Conservation (phyloP, 2,329 filamentous ascomycete species). For the Anthostomella pinea region DNA sequence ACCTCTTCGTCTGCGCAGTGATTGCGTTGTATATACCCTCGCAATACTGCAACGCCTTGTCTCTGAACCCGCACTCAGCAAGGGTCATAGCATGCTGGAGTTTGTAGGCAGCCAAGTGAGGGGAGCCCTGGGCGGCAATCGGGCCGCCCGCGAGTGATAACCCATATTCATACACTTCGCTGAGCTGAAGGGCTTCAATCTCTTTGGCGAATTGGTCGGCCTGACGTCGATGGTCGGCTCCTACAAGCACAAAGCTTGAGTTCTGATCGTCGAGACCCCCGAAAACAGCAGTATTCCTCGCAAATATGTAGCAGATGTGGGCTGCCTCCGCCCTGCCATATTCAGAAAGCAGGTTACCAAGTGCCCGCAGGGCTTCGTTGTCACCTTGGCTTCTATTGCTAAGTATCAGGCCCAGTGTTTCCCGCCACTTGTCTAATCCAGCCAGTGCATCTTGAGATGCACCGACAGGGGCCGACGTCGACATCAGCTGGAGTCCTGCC, state of each 20-base stretch:
- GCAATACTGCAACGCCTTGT: constrained; percentile 88
- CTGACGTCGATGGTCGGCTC: constrained; percentile 74
- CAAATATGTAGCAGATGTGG: constrained; percentile 91
- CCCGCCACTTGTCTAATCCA: constrained; percentile 89
- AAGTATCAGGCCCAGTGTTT: constrained; percentile 80
- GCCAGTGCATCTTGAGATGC: constrained; percentile 71
- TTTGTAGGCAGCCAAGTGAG: constrained; percentile 89
- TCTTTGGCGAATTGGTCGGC: constrained; percentile 74
- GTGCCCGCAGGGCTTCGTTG: constrained; percentile 69
- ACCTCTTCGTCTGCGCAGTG: constrained; percentile 76
- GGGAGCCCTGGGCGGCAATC: constrained; percentile 56
- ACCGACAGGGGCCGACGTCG: constrained; percentile 61
- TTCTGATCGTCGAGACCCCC: constrained; percentile 80
- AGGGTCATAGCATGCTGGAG: constrained; percentile 81
- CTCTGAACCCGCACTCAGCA: constrained; percentile 76
- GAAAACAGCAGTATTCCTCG: constrained; percentile 66
- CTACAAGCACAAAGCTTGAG: constrained; percentile 77
- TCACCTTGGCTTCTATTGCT: constrained; percentile 86
- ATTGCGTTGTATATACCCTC: constrained; percentile 76
- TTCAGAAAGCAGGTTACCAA: constrained; percentile 77
- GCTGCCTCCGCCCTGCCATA: constrained; percentile 91
- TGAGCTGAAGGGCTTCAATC: constrained; percentile 85
- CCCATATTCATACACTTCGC: constrained; percentile 92
- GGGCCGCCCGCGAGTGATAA: constrained; percentile 65
- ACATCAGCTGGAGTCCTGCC: constrained; percentile 87